Evolutionary conservation across 2,329 filamentous ascomycete genomes (phyloP), one percentile per base, ranked within the genome.

Genomic region (Scedosporium boydii): DNA sequence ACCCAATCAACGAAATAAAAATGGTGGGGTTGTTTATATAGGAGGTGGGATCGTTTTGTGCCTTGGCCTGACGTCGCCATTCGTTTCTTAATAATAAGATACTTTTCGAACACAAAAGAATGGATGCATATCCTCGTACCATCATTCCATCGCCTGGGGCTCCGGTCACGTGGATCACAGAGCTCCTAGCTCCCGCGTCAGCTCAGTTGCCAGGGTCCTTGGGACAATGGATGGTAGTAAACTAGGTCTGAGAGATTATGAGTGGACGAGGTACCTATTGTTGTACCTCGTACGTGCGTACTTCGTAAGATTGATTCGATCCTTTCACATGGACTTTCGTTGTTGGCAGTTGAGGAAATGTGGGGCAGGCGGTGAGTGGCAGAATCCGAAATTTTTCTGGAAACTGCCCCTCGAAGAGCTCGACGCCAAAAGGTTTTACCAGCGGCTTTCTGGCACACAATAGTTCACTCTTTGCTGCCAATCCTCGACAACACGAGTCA

Each of bases 21-120:
- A 62, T 62, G 60, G 60, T 62, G 60, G 60, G 60, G 60, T 62
- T 57, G 42, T 21, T 60, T 21, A 38, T 60, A 60, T 29, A 51
- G 48, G 59, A 34, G 59, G 59, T 34, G 56, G 34, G 34, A 6
- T 38, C 34, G 34, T 38, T 38, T 38, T 41, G 56, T 34, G 14
- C 44, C 59, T 58, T 23, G 27, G 26, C 55, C 55, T 58, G 55
- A 58, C 55, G 55, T 58, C 55, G 55, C 55, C 55, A 58, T 23
- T 55, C 18, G 21, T 14, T 27, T 55, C 51, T 55, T 55, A 55
- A 55, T 23, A 27, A 55, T 27, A 55, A 55, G 51, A 55, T 23
- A 9, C 44, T 44, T 60, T 60, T 60, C 16, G 59, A 60, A 60
- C 12, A 27, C 6, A 34, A 51, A 60, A 60, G 59, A 60, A 60